Conservation (phyloP, 345 rosid genomes). For the Gossypium australe region DNA sequence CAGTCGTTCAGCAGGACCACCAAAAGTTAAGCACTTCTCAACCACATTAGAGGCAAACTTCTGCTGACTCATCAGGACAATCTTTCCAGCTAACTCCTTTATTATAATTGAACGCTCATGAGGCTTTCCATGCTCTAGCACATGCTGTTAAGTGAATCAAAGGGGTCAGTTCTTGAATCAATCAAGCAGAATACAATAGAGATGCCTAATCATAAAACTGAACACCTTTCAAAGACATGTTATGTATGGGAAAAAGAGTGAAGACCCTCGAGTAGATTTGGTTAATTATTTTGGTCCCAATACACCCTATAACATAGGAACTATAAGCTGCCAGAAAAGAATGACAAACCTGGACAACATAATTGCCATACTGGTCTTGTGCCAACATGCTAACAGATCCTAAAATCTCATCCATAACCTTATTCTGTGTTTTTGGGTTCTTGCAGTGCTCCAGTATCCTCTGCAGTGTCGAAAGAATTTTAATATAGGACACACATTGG, state of each 20-base stretch:
- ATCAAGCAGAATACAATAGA: neutral
- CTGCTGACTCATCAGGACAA: constrained; percentile 37
- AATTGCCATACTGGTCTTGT: constrained; percentile 67
- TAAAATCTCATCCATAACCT: constrained; percentile 62
- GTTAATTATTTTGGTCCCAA: neutral
- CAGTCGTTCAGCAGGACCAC: constrained; percentile 46
- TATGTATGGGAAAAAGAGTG: neutral
- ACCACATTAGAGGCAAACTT: constrained; percentile 17
- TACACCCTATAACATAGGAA: neutral
- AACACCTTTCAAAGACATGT: neutral
- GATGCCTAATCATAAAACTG: neutral
- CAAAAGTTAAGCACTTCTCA: constrained; percentile 58
- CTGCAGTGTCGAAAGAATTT: constrained; percentile 28
- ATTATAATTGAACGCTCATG: constrained; percentile 53
- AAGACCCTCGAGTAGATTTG: neutral
- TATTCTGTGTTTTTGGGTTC: constrained; percentile 28
- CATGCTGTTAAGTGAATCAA: constrained; percentile 39
- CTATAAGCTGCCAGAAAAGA: neutral
- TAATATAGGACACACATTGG: neutral
- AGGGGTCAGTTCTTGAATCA: neutral
- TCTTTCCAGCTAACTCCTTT: constrained; percentile 55
- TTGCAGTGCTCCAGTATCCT: constrained; percentile 56
- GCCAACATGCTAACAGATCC: constrained; percentile 56
- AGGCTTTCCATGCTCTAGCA: constrained; percentile 63
- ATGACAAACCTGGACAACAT: constrained; percentile 53